Base-by-base conservation (phyloP, 2,329 filamentous ascomycete species). In the Alternaria brassicicola region DNA sequence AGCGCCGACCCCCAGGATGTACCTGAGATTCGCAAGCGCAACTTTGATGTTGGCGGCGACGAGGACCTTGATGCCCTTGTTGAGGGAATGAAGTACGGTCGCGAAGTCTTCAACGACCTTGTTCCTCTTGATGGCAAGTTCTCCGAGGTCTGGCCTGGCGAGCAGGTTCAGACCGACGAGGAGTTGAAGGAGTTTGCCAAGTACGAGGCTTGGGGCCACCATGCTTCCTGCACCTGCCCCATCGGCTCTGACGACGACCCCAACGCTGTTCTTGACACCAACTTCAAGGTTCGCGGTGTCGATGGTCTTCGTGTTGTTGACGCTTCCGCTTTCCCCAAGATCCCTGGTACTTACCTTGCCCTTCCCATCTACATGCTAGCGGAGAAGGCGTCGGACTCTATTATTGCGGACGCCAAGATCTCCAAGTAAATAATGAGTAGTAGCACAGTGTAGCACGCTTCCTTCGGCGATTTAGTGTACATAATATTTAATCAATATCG, bases 321-420 rank as follows among this genome's bases (percentile, higher is more conserved):
- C 59, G 74, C 72, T 10, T 68, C 64, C 15, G 55, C 66, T 0
- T 76, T 74, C 55, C 68, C 71, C 3, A 68, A 67, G 39, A 73
- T 76, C 25, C 84, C 84, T 1, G 85, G 85, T 61, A 82, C 78
- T 52, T 86, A 84, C 64, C 79, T 82, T 25, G 78, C 80, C 4
- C 69, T 83, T 1, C 80, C 84, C 0, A 81, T 81, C 0, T 86
- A 85, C 63, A 85, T 88, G 72, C 77, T 85, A 5, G 81, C 80
- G 1, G 86, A 89, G 78, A 89, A 88, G 78, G 86, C 86, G 1
- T 83, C 84, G 2, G 85, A 87, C 71, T 82, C 81, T 6, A 87
- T 88, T 82, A 49, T 76, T 15, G 68, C 60, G 36, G 68, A 59
- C 45, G 64, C 59, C 9, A 57, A 48, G 50, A 19, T 21, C 4